phyloP scores from a whole-genome alignment of 345 rosid species.

The Nasturtium officinale region DNA sequence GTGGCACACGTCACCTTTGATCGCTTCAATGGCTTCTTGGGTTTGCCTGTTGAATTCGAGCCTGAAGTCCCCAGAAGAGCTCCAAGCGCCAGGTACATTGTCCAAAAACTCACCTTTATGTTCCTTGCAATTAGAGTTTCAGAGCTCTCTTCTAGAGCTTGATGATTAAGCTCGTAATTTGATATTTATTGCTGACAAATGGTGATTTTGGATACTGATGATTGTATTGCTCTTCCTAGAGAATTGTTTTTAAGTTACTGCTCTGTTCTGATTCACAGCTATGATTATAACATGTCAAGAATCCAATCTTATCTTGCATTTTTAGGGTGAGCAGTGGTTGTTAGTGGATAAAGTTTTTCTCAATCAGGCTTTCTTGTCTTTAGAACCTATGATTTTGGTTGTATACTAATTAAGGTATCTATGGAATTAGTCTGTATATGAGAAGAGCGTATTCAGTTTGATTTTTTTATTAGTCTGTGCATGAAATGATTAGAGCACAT shows the following conservation, averaged over 20 bases:
- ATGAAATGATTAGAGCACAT: neutral
- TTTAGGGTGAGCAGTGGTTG: neutral
- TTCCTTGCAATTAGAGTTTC: neutral
- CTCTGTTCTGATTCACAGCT: neutral
- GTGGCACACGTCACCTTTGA: slow-evolving; percentile 95
- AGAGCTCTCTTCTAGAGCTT: neutral
- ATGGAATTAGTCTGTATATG: neutral
- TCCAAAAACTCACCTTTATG: neutral
- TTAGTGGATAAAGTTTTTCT: slow-evolving; percentile 6
- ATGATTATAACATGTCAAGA: neutral
- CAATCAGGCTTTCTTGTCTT: neutral
- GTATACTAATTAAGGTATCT: neutral
- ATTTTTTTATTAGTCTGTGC: neutral
- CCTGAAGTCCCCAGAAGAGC: slow-evolving; percentile 81
- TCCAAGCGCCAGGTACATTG: slow-evolving; percentile 85
- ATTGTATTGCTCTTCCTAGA: neutral
- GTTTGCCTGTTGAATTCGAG: slow-evolving; percentile 89
- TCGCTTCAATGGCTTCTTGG: slow-evolving; percentile 89
- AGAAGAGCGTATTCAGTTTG: neutral
- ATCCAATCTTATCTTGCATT: slow-evolving; percentile 3
- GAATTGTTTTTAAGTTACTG: neutral
- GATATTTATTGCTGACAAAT: neutral
- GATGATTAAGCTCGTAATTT: neutral
- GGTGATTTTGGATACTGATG: neutral
- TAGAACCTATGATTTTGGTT: neutral